Conservation (phyloP, 2,329 filamentous ascomycete genomes). For the Beauveria asiatica region DNA sequence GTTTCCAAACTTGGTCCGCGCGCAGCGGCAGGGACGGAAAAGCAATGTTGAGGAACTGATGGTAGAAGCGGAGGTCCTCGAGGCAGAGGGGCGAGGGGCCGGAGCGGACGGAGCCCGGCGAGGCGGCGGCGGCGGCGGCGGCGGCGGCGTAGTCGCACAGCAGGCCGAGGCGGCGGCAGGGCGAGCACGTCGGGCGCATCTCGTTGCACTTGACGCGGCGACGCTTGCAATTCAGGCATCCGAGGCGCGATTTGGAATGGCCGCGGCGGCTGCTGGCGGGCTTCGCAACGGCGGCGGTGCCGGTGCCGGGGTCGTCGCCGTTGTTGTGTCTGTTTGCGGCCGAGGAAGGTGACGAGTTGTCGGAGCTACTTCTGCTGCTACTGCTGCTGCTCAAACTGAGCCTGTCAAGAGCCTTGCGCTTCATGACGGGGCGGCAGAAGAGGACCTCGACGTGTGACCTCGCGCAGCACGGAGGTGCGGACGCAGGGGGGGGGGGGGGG, state of each 20-base stretch:
- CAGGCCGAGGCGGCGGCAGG: slow-evolving; percentile 26
- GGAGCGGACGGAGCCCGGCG: slow-evolving; percentile 13
- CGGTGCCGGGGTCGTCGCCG: not conserved
- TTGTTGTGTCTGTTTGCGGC: not conserved
- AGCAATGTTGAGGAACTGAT: slow-evolving; percentile 39
- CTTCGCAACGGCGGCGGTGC: not conserved
- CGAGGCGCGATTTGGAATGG: slow-evolving; percentile 23
- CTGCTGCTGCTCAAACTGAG: not conserved
- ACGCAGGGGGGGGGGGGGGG: no score
- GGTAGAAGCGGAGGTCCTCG: slow-evolving; percentile 41
- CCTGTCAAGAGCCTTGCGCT: slow-evolving; percentile 1
- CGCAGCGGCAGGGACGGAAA: slow-evolving; percentile 28
- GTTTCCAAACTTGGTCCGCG: slow-evolving; percentile 25
- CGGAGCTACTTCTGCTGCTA: not conserved
- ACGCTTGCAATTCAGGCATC: slow-evolving; percentile 26
- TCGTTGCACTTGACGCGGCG: slow-evolving; percentile 26
- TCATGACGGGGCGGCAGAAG: not conserved
- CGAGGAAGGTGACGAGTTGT: not conserved
- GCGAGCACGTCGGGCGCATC: slow-evolving; percentile 19
- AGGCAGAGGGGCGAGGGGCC: slow-evolving; percentile 23
- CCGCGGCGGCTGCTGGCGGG: slow-evolving; percentile 11
- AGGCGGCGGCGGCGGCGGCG: slow-evolving; percentile 6
- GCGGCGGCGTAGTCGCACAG: slow-evolving; percentile 22
- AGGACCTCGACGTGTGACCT: not conserved
- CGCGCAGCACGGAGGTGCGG: not conserved